Conservation (phyloP, 495 filamentous ascomycete genomes). For the Alectoria sarmentosa region DNA sequence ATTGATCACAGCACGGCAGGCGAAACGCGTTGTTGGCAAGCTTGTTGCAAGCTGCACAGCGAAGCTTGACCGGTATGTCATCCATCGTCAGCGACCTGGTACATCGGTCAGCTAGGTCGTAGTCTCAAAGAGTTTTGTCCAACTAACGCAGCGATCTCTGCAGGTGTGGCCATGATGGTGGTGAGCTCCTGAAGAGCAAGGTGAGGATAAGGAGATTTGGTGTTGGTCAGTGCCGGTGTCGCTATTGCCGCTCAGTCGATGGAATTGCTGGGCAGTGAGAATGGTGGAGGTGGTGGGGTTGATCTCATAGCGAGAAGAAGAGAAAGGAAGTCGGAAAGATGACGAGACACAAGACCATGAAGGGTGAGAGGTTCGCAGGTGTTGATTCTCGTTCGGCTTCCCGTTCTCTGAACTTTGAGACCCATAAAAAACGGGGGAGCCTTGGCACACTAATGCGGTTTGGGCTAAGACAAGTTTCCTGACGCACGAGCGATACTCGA, state of each 20-base stretch:
- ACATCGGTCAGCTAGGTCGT: neutral
- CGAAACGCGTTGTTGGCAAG: slow-evolving; percentile 87
- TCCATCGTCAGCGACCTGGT: slow-evolving; percentile 68
- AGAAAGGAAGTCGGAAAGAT: neutral
- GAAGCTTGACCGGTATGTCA: slow-evolving; percentile 87
- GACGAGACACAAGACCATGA: neutral
- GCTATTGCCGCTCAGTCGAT: slow-evolving; percentile 7
- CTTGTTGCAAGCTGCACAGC: slow-evolving; percentile 88
- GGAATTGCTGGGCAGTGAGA: neutral
- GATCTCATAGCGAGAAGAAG: slow-evolving; percentile 6
- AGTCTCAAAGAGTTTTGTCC: neutral
- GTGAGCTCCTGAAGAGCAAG: slow-evolving; percentile 3
- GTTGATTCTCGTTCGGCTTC: neutral
- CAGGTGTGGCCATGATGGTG: slow-evolving; percentile 18
- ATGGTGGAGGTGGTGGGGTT: too few relatives aligned
- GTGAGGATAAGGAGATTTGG: neutral
- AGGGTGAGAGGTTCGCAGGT: neutral
- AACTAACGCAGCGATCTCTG: slow-evolving; percentile 27
- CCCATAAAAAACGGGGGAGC: neutral
- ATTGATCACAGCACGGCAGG: slow-evolving; percentile 90
- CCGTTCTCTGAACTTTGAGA: slow-evolving; percentile 10
- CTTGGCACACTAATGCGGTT: slow-evolving; percentile 14
- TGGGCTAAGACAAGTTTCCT: neutral
- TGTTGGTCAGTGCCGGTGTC: neutral
- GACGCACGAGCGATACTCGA: too few relatives aligned